Conservation (phyloP, 129 eudicot genomes). For the Oenanthe sinensis region DNA sequence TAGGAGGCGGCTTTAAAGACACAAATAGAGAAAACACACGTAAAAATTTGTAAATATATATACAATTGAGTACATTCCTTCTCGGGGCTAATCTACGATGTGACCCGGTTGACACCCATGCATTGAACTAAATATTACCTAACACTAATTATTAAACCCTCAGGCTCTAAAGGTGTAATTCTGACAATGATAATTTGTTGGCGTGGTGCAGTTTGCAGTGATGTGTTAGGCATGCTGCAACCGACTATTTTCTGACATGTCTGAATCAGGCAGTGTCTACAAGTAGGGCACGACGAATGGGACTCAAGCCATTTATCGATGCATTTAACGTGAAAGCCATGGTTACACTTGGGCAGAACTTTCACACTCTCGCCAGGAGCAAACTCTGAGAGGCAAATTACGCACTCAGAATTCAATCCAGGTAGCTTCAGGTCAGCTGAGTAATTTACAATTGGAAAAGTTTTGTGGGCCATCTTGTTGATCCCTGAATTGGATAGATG, state of each 20-base stretch:
- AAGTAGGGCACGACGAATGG: constrained; percentile 90
- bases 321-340: constrained; percentile 71
- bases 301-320: constrained; percentile 71
- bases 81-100: background rate
- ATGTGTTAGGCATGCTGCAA: constrained; percentile 14
- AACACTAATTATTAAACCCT: constrained; percentile 25
- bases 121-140: background rate
- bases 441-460: constrained; percentile 47
- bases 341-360: constrained; percentile 69
- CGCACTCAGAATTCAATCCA: constrained; percentile 58
- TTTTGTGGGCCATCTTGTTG: constrained; percentile 55
- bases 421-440: constrained; percentile 43
- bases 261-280: constrained; percentile 61
- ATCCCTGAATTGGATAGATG: constrained; percentile 46
- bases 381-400: constrained; percentile 64
- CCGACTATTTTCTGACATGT: constrained; percentile 52
- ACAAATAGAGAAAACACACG: background rate
- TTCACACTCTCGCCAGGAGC: constrained; percentile 39
- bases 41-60: too few relatives aligned
- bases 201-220: constrained; percentile 13
- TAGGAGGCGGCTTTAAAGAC: background rate
- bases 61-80: background rate
- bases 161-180: constrained; percentile 58
- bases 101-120: background rate
- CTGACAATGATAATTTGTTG: constrained; percentile 19